These are phyloP conservation scores for Nothophaeocryptopus gaeumannii DNA, from an alignment of 2,329 filamentous ascomycete genomes.

Conservation along the genomic window DNA sequence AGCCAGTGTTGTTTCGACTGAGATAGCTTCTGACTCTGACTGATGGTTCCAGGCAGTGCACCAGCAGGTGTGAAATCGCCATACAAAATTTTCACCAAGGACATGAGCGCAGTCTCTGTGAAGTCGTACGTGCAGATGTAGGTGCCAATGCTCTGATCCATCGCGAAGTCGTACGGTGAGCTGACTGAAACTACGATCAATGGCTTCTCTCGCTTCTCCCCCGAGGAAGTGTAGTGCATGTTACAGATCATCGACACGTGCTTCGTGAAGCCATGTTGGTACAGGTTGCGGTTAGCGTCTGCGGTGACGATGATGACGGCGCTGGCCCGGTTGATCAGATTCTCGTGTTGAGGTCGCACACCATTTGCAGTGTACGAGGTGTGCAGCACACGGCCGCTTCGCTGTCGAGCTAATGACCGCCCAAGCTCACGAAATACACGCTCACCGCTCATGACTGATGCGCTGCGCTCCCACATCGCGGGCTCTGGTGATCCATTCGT, in stretches of 20 bases:
- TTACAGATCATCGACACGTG: slow-evolving; percentile 95
- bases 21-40: slow-evolving; percentile 80
- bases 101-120: slow-evolving; percentile 84
- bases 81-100: slow-evolving; percentile 77
- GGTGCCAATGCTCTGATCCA: slow-evolving; percentile 84
- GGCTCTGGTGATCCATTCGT: slow-evolving; percentile 57
- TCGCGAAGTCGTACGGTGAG: slow-evolving; percentile 94
- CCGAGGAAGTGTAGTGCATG: slow-evolving; percentile 67
- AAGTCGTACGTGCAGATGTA: slow-evolving; percentile 97
- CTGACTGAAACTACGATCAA: slow-evolving; percentile 89
- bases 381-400: slow-evolving; percentile 82
- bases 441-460: slow-evolving; percentile 82
- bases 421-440: slow-evolving; percentile 89
- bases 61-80: slow-evolving; percentile 65
- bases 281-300: slow-evolving; percentile 89
- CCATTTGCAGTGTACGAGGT: slow-evolving; percentile 95
- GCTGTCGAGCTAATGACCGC: slow-evolving; percentile 77
- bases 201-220: slow-evolving; percentile 74
- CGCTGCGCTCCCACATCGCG: slow-evolving; percentile 55
- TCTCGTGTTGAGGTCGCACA: slow-evolving; percentile 87
- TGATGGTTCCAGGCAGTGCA: slow-evolving; percentile 66
- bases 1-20: slow-evolving; percentile 95
- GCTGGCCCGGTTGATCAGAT: slow-evolving; percentile 81
- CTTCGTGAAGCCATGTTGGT: slow-evolving; percentile 92
- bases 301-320: slow-evolving; percentile 89